Conservation (phyloP, 2,329 filamentous ascomycete species). For the Tolypocladium album region DNA sequence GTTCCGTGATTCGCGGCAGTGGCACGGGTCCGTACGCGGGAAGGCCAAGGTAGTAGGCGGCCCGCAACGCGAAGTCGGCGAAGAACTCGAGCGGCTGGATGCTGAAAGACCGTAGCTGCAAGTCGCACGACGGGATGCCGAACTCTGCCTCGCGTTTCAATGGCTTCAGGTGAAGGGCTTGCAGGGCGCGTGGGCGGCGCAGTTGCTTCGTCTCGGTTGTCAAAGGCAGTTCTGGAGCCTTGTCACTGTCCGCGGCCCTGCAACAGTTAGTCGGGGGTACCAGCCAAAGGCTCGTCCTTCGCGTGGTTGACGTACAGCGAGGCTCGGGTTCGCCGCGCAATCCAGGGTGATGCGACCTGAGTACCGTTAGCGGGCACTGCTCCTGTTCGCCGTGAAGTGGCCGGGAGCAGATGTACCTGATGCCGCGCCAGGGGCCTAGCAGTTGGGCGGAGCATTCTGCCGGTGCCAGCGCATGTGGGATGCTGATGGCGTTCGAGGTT, state of each 20-base stretch:
- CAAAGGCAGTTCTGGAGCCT: not conserved
- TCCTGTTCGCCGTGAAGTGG: not conserved
- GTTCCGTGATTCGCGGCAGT: conserved; percentile 74
- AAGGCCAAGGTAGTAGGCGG: conserved; percentile 86
- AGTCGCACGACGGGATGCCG: conserved; percentile 76
- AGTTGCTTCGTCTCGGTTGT: conserved; percentile 4
- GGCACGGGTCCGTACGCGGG: conserved; percentile 79
- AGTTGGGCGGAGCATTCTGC: conserved; percentile 19
- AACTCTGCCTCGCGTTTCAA: conserved; percentile 64
- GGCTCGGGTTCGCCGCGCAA: not conserved
- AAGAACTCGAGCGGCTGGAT: conserved; percentile 89
- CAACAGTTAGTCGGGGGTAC: not conserved
- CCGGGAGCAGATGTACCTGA: conserved; percentile 9
- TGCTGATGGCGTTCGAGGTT: not conserved
- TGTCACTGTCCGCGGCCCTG: not conserved
- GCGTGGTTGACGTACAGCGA: not conserved
- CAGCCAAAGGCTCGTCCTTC: not conserved
- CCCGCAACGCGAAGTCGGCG: conserved; percentile 84
- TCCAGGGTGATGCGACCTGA: conserved; percentile 2
- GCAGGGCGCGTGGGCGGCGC: conserved; percentile 67
- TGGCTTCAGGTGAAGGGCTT: conserved; percentile 78
- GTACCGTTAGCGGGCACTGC: not conserved
- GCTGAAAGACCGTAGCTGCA: conserved; percentile 87
- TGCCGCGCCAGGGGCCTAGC: conserved; percentile 12
- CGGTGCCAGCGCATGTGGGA: conserved; percentile 7